phyloP scores from a whole-genome alignment of 805 yeast genomes.

The Candida adriatica region DNA sequence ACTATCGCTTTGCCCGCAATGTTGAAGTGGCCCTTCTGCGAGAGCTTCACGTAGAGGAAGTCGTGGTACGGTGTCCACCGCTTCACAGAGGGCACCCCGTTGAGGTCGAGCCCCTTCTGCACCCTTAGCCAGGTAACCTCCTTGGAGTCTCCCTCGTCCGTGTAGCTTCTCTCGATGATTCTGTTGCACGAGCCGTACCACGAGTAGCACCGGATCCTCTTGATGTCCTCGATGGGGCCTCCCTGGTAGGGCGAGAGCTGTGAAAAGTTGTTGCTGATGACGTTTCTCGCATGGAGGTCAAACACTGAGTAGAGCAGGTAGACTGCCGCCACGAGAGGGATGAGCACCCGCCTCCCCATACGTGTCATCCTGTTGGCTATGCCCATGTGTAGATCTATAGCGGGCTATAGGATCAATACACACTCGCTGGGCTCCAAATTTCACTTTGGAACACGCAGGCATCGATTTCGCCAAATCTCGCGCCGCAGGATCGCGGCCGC shows the following conservation, averaged over 20 bases:
- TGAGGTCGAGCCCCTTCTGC: constrained; percentile 19
- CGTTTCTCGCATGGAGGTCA: constrained; percentile 18
- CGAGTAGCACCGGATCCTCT: constrained; percentile 23
- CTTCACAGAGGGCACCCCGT: constrained; percentile 10
- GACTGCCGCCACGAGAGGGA: constrained; percentile 10
- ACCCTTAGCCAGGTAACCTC: constrained; percentile 23
- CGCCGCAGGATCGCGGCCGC: too few species aligned
- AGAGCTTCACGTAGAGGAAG: constrained; percentile 23
- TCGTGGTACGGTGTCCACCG: constrained; percentile 19
- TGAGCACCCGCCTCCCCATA: constrained; percentile 10
- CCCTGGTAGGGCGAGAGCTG: constrained; percentile 21
- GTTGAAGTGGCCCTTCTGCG: constrained; percentile 8
- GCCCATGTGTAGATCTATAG: constrained; percentile 1
- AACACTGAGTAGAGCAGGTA: constrained; percentile 13
- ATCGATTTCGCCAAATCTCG: too few species aligned
- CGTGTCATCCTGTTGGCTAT: constrained; percentile 4
- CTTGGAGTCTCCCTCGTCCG: constrained; percentile 1
- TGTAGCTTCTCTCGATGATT: constrained; percentile 12
- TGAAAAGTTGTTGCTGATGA: constrained; percentile 12
- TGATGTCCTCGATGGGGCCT: constrained; percentile 26
- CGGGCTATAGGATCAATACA: background rate
- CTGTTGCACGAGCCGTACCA: constrained; percentile 26
- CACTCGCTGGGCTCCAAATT: background rate
- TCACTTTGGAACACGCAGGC: background rate
- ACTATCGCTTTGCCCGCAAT: constrained; percentile 28